Conservation (phyloP, 2,329 filamentous ascomycete species). For the Aspergillus carbonarius region DNA sequence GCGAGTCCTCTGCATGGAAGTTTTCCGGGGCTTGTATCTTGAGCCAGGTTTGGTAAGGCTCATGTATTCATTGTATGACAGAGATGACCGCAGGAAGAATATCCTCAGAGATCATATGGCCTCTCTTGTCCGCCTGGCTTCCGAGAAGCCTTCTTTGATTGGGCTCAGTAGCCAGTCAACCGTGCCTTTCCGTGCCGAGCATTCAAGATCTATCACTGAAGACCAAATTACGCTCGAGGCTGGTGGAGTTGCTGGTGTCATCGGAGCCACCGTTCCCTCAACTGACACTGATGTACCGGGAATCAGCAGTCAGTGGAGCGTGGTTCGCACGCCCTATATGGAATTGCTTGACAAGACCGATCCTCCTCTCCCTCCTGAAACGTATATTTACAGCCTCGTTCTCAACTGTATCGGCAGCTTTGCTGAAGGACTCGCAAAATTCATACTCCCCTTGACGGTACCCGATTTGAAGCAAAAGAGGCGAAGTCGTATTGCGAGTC, state of each 20-base stretch:
- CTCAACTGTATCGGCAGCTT: constrained; percentile 85
- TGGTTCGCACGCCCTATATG: constrained; percentile 80
- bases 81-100: constrained; percentile 66
- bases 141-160: constrained; percentile 85
- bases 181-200: constrained; percentile 64
- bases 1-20: constrained; percentile 83
- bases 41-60: constrained; percentile 75
- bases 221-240: constrained; percentile 90
- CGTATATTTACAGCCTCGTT: constrained; percentile 88
- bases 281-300: constrained; percentile 67
- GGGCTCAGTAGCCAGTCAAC: constrained; percentile 87
- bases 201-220: constrained; percentile 58
- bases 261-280: constrained; percentile 67
- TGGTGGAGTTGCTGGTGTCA: constrained; percentile 82
- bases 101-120: constrained; percentile 81
- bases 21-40: constrained; percentile 80
- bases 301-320: constrained; percentile 90
- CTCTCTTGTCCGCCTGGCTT: constrained; percentile 86
- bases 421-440: constrained; percentile 89
- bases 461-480: constrained; percentile 63
- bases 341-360: constrained; percentile 94
- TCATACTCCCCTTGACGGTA: constrained; percentile 86
- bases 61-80: constrained; percentile 79
- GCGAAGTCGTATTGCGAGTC: constrained; percentile 36
- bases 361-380: constrained; percentile 78